Conservation (phyloP, 805 yeast species). For the Kodamaea neixiangensis region DNA sequence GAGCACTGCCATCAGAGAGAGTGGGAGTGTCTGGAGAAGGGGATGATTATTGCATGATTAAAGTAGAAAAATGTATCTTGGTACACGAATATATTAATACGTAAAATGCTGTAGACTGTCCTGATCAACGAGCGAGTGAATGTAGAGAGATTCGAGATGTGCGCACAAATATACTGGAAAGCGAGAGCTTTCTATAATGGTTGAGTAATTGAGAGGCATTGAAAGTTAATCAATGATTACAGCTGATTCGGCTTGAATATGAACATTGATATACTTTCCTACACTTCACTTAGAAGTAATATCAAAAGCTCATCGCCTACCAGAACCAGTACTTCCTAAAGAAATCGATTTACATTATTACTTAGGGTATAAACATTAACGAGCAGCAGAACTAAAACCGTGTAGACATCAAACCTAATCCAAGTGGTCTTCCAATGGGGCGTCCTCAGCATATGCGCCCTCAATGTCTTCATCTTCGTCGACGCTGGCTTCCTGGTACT, state of each 20-base stretch:
- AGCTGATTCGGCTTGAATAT: no score
- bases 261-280: no score
- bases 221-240: neutral
- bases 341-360: slow-evolving; percentile 8
- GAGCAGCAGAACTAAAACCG: slow-evolving; percentile 11
- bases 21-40: neutral
- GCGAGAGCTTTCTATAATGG: no score
- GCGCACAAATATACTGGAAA: no score
- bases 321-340: neutral
- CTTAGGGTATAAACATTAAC: slow-evolving; percentile 13
- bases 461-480: slow-evolving; percentile 79
- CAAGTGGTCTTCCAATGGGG: slow-evolving; percentile 55
- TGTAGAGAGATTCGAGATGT: neutral
- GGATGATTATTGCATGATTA: slow-evolving; percentile 9
- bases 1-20: neutral
- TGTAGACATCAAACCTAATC: slow-evolving; percentile 25
- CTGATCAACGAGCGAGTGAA: neutral
- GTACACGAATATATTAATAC: slow-evolving; percentile 6
- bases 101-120: neutral
- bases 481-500: slow-evolving; percentile 80
- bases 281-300: no score
- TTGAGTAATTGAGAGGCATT: neutral
- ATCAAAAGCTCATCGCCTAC: neutral
- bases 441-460: slow-evolving; percentile 56
- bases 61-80: slow-evolving; percentile 7